A percentile compares a stretch with the other conserved stretches of the same genome.
phyloP scores from a whole-genome alignment of 140 eudicot species.

The Cichorium intybus region DNA sequence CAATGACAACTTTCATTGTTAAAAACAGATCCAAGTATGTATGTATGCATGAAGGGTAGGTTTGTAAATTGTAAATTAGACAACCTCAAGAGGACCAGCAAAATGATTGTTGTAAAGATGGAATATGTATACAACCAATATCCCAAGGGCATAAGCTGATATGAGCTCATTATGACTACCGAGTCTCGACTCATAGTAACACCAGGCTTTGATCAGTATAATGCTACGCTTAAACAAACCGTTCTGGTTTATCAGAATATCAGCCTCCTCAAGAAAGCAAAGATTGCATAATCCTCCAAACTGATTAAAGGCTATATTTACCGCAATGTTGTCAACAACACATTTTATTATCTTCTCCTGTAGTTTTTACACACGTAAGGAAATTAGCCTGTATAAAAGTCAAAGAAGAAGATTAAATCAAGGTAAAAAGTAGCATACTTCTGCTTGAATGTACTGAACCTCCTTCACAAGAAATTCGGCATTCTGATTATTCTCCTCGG shows the following conservation, averaged over 20 bases:
- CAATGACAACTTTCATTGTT: too few relatives aligned
- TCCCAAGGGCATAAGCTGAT: constrained; percentile 95
- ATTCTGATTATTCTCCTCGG: constrained; percentile 80
- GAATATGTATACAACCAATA: constrained; percentile 91
- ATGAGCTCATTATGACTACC: constrained; percentile 99
- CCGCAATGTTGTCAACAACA: constrained; percentile 94
- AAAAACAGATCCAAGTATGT: too few relatives aligned
- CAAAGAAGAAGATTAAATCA: not conserved
- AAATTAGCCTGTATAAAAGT: not conserved
- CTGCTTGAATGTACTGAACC: constrained; percentile 98
- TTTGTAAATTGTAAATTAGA: not conserved
- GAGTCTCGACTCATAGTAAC: constrained; percentile 94
- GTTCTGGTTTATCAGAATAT: constrained; percentile 77
- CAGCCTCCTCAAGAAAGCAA: constrained; percentile 98
- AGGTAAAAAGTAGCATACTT: constrained; percentile 40
- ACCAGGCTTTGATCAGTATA: constrained; percentile 98
- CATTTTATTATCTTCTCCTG: constrained; percentile 97
- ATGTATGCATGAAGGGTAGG: not conserved
- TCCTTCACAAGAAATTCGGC: constrained; percentile 96
- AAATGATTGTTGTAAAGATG: constrained; percentile 88
- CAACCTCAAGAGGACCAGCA: constrained; percentile 99
- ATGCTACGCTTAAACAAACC: constrained; percentile 96
- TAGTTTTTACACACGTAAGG: constrained; percentile 13
- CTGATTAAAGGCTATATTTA: constrained; percentile 95
- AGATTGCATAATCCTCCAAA: constrained; percentile 98